Evolutionary conservation across 1,284 basidiomycete species (phyloP).

Genomic region (Rhodotorula sp.): DNA sequence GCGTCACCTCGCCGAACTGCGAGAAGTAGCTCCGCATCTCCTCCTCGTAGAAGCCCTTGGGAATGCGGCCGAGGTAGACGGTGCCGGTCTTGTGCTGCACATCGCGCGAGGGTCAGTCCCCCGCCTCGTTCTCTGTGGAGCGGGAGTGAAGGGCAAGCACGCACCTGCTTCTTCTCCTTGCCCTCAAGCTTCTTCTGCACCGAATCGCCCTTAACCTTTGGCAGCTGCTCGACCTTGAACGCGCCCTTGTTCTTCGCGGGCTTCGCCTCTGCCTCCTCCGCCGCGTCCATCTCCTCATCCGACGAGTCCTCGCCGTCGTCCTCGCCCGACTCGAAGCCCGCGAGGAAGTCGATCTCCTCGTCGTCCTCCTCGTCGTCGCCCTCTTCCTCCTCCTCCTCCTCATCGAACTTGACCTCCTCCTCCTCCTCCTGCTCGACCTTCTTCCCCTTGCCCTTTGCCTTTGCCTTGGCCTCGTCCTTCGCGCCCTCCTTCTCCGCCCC

Average conservation of each 20-base stretch:
- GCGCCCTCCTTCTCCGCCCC: slow-evolving; percentile 57
- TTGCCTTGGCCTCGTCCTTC: slow-evolving; percentile 58
- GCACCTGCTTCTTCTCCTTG: slow-evolving; percentile 73
- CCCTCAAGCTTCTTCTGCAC: slow-evolving; percentile 74
- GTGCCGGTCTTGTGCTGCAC: slow-evolving; percentile 68
- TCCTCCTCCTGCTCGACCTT: slow-evolving; percentile 56
- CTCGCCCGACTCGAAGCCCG: slow-evolving; percentile 48
- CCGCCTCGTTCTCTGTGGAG: neutral
- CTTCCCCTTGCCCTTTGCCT: slow-evolving; percentile 77
- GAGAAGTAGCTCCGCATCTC: slow-evolving; percentile 90
- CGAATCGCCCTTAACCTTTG: slow-evolving; percentile 61
- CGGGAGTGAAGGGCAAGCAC: slow-evolving; percentile 46
- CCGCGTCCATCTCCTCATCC: slow-evolving; percentile 69
- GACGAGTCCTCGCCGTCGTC: slow-evolving; percentile 72
- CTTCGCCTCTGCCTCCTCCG: slow-evolving; percentile 53
- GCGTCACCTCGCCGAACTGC: slow-evolving; percentile 90
- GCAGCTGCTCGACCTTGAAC: slow-evolving; percentile 70
- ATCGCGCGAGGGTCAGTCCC: slow-evolving; percentile 1
- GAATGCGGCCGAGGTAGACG: slow-evolving; percentile 84
- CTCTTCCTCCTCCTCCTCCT: slow-evolving; percentile 42
- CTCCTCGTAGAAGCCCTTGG: slow-evolving; percentile 96
- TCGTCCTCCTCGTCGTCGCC: slow-evolving; percentile 52
- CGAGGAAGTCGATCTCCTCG: slow-evolving; percentile 47
- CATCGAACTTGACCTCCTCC: slow-evolving; percentile 12
- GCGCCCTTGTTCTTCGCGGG: slow-evolving; percentile 10